A percentile compares a stretch with the other conserved stretches of the same genome.
phyloP scores from a whole-genome alignment of 768 basidiomycete species.

The Trametes cinnabarina region DNA sequence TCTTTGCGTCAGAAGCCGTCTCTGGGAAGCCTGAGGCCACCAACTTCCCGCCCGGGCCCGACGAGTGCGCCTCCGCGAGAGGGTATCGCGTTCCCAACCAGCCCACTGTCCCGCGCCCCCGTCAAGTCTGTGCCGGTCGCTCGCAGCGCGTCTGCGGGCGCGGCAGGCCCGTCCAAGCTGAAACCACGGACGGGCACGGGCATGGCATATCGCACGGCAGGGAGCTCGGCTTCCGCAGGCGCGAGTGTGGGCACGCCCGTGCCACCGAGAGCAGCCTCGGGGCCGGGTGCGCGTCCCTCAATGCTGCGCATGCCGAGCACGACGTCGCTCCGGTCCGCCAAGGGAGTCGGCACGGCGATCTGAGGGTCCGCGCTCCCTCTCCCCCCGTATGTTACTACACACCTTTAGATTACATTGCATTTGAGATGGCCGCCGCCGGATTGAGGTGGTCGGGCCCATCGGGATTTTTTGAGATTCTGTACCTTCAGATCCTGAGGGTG shows the following conservation, averaged over 20 bases:
- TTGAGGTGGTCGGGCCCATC: not conserved
- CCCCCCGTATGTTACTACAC: not conserved
- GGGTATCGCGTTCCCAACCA: constrained; percentile 7
- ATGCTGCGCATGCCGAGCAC: constrained; percentile 26
- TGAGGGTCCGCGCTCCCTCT: constrained; percentile 3
- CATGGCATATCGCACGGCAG: constrained; percentile 57
- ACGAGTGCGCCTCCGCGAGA: constrained; percentile 2
- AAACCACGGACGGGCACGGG: constrained; percentile 65
- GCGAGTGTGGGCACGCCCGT: not conserved
- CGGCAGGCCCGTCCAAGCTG: constrained; percentile 24
- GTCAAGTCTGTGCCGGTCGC: not conserved
- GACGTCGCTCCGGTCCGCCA: constrained; percentile 14
- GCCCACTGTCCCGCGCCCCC: not conserved
- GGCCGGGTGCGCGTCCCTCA: constrained; percentile 9
- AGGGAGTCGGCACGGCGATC: constrained; percentile 17
- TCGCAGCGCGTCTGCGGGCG: constrained; percentile 3
- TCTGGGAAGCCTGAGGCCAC: not conserved
- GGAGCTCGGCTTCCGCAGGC: not conserved
- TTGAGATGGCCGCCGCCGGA: not conserved
- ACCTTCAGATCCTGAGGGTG: not conserved
- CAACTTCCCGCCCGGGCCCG: not conserved
- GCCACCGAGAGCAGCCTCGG: not conserved
- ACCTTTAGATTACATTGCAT: not conserved
- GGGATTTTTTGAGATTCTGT: too few species aligned
- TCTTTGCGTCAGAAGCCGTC: constrained; percentile 4